These are phyloP conservation scores for Yarrowia sp. DNA, from an alignment of 805 yeast species.

Conservation along the genomic window DNA sequence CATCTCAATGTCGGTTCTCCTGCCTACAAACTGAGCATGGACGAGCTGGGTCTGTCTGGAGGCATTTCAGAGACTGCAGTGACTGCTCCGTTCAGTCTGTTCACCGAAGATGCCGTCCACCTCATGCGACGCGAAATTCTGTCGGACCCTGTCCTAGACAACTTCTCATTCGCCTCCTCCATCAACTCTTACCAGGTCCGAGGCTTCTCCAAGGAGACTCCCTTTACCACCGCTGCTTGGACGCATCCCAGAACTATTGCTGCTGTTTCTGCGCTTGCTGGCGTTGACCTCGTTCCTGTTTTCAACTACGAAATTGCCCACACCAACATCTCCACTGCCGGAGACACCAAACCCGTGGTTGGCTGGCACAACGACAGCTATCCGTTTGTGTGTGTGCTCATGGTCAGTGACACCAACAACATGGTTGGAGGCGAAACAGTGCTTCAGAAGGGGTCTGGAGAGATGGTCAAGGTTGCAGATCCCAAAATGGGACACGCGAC, in stretches of 20 bases:
- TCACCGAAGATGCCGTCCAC: conserved; percentile 21
- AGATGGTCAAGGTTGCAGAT: conserved; percentile 15
- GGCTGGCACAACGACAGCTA: conserved; percentile 72
- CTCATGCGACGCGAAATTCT: conserved; percentile 17
- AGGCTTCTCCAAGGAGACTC: conserved; percentile 15
- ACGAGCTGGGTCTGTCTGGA: neutral
- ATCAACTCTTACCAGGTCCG: conserved; percentile 17
- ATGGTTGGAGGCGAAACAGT: conserved; percentile 42
- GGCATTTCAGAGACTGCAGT: conserved; percentile 13
- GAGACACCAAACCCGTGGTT: conserved; percentile 54
- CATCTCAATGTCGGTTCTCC: neutral
- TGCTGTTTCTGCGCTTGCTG: neutral
- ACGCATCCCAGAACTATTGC: neutral
- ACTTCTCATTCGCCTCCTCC: conserved; percentile 11
- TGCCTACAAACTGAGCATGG: conserved; percentile 10
- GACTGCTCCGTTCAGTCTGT: conserved; percentile 17
- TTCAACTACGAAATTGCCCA: conserved; percentile 23
- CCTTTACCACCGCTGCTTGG: conserved; percentile 20
- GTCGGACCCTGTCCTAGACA: neutral
- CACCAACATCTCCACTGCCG: conserved; percentile 15
- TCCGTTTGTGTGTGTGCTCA: conserved; percentile 69
- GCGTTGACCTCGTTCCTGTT: conserved; percentile 11
- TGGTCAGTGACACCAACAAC: conserved; percentile 63
- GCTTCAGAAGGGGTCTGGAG: neutral
- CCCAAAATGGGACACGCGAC: conserved; percentile 26